Base-by-base conservation (phyloP, 805 yeast genomes). In the Yarrowia deformans region DNA sequence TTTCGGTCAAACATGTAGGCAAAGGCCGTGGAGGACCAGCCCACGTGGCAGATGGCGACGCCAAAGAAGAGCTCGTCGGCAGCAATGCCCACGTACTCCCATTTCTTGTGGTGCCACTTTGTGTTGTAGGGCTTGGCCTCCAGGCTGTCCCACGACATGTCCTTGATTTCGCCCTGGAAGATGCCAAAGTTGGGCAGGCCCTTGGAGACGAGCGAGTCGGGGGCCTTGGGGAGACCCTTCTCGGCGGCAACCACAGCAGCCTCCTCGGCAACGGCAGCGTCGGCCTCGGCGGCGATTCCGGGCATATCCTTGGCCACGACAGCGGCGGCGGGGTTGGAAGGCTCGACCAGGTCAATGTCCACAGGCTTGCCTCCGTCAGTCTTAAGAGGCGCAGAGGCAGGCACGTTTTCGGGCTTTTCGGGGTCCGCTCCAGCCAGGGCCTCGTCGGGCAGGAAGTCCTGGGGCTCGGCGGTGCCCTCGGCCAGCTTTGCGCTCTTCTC, bases 101-200 rank as follows among this genome's bases (percentile, higher is more conserved):
- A 63, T 39, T 49, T 63, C 32, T 63, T 63, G 39, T 63, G 68
- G 56, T 49, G 68, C 45, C 32, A 34, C 52, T 60, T 60, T 32
- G 66, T 60, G 66, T 45, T 60, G 66, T 60, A 60, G 7, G 66
- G 66, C 52, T 60, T 60, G 66, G 52, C 66, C 42, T 60, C 66
- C 14, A 60, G 66, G 34, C 52, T 34, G 14, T 60, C 66, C 66
- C 66, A 60, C 2, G 50, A 43, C 66, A 60, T 32, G 66, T 60
- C 42, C 32, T 42, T 40, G 34, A 60, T 9, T 32, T 43, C 52
- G 7, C 66, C 66, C 66, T 60, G 34, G 52, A 32, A 60, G 19
- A 60, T 60, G 6, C 66, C 66, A 60, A 60, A 60, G 52, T 60
- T 60, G 66, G 66, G 66, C 19, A 60, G 52, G 9, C 66, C 66